A percentile compares a stretch with the other conserved stretches of the same genome.
Evolutionary conservation across 1,284 basidiomycete genomes (phyloP).

Genomic region (Cerrena zonata): DNA sequence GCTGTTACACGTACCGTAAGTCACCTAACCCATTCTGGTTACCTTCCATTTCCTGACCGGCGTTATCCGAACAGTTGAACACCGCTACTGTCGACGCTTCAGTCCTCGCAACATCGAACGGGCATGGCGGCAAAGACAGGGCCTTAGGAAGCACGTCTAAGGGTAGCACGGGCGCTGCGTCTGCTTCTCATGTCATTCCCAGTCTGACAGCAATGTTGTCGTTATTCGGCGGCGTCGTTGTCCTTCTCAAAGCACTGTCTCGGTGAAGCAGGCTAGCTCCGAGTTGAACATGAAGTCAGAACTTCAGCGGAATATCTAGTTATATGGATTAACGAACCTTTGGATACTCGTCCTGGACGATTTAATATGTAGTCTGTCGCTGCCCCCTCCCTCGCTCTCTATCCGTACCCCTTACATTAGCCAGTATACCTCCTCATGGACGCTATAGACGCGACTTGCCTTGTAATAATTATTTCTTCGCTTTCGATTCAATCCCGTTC

Average conservation of each 20-base stretch:
- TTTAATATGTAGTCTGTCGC: neutral
- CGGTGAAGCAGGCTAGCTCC: too few species aligned
- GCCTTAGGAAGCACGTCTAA: slow-evolving; percentile 21
- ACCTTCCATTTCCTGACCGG: neutral
- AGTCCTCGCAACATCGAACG: slow-evolving; percentile 25
- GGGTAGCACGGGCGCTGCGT: slow-evolving; percentile 14
- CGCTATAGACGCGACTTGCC: neutral
- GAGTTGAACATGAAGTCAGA: too few species aligned
- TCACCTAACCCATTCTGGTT: too few species aligned
- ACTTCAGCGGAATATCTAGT: too few species aligned
- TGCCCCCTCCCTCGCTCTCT: neutral
- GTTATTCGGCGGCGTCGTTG: neutral
- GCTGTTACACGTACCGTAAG: slow-evolving; percentile 16
- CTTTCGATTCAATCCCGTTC: neutral
- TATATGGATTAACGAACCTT: too few species aligned
- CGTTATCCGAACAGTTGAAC: slow-evolving; percentile 22
- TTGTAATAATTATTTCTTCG: neutral
- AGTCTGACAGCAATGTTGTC: neutral
- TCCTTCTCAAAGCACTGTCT: neutral
- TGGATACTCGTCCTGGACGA: neutral
- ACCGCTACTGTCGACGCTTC: slow-evolving; percentile 23
- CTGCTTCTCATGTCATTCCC: neutral
- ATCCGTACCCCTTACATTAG: neutral
- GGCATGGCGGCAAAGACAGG: slow-evolving; percentile 17
- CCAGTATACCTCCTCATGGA: neutral